Evolutionary conservation across 257 asterid genomes (phyloP), one percentile per base, ranked within the genome.

Genomic region (Paraleonurus japonicus): DNA sequence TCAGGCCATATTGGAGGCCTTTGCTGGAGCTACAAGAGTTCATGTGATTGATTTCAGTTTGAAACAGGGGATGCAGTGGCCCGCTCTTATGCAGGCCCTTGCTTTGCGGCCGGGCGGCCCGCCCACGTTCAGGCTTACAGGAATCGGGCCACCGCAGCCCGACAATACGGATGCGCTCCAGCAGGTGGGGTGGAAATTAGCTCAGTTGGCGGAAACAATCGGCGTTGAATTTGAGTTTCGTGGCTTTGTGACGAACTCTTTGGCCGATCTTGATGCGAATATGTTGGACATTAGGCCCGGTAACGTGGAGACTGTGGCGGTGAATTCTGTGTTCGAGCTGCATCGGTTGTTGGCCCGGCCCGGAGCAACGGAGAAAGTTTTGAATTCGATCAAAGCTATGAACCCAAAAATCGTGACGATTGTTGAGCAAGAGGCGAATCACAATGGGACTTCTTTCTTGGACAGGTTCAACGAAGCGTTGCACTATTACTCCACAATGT

Each of bases 51-150:
- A 90, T 78, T 88, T 90, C 48, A 85, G 95, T 30, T 75, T 90
- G 75, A 83, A 85, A 24, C 95, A 90, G 58, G 96, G 96, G 76
- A 86, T 86, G 95, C 96, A 90, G 54, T 90, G 96, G 96, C 96
- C 96, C 2, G 92, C 89, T 0, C 78, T 88, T 53, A 80, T 90
- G 87, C 96, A 90, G 75, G 96, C 95, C 0, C 75, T 90, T 15
- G 92, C 96, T 15, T 15, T 83, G 59, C 81, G 88, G 1, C 85
- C 95, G 4, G 92, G 92, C 2, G 96, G 95, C 0, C 96, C 96
- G 4, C 96, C 96, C 0, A 67, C 85, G 2, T 88, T 90, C 19
- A 58, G 89, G 64, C 84, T 90, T 0, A 76, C 80, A 0, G 80
- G 80, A 5, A 58, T 79, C 12, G 78, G 74, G 7, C 96, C 95